Percentiles rank a stretch among this genome's conserved stretches.
These are phyloP conservation scores for Gossypium turneri DNA, from an alignment of 345 rosid species.

Conservation along the genomic window DNA sequence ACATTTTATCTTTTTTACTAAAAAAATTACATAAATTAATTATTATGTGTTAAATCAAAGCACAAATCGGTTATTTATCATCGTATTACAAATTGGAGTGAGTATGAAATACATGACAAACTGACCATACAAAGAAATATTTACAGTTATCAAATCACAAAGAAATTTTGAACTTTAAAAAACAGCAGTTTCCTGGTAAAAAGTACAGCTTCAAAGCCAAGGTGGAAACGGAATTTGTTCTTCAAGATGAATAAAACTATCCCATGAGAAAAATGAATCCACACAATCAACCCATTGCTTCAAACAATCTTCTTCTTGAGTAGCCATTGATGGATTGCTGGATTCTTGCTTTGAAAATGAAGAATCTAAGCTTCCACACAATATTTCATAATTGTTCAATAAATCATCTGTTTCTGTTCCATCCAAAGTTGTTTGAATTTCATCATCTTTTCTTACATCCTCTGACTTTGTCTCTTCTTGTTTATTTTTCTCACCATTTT, in stretches of 20 bases:
- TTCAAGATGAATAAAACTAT: slow-evolving; percentile 38
- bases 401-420: slow-evolving; percentile 26
- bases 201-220: not conserved
- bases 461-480: slow-evolving; percentile 23
- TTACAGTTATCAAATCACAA: slow-evolving; percentile 5
- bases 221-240: slow-evolving; percentile 12
- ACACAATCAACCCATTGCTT: slow-evolving; percentile 52
- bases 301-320: slow-evolving; percentile 31
- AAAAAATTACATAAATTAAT: too few relatives aligned
- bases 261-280: slow-evolving; percentile 65
- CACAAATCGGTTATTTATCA: too few relatives aligned
- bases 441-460: slow-evolving; percentile 15
- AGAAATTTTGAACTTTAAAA: too few relatives aligned
- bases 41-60: too few relatives aligned
- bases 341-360: slow-evolving; percentile 31
- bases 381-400: slow-evolving; percentile 31
- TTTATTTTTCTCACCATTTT: slow-evolving; percentile 22
- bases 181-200: not conserved
- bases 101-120: not conserved
- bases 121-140: not conserved
- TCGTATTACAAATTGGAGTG: too few relatives aligned
- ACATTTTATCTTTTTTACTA: too few relatives aligned
- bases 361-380: slow-evolving; percentile 37
- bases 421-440: slow-evolving; percentile 17
- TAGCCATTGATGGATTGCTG: slow-evolving; percentile 7